Conservation (phyloP, 108 stramenopile genomes). For the Chaetoceros muelleri region DNA sequence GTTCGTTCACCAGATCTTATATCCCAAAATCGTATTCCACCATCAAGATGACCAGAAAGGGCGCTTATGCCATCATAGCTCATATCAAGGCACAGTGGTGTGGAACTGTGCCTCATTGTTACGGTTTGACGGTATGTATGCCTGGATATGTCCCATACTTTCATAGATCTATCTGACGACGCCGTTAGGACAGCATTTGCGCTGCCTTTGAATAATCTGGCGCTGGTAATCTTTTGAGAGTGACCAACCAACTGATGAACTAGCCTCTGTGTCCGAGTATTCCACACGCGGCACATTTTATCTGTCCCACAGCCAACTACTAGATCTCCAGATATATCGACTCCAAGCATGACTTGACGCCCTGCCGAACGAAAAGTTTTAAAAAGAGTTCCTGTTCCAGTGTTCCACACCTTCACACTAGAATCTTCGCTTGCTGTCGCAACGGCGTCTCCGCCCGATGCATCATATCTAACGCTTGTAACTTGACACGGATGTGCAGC, state of each 20-base stretch:
- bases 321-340: slow-evolving; percentile 54
- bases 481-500: slow-evolving; percentile 55
- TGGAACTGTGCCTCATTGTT: slow-evolving; percentile 65
- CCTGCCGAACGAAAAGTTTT: slow-evolving; percentile 44
- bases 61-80: slow-evolving; percentile 12
- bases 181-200: slow-evolving; percentile 66
- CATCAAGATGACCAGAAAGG: slow-evolving; percentile 69
- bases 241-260: slow-evolving; percentile 83
- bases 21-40: slow-evolving; percentile 71
- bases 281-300: slow-evolving; percentile 82
- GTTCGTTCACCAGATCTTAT: slow-evolving; percentile 43
- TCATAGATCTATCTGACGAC: slow-evolving; percentile 68
- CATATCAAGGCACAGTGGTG: slow-evolving; percentile 61
- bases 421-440: slow-evolving; percentile 60
- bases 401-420: slow-evolving; percentile 68
- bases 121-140: slow-evolving; percentile 64
- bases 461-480: slow-evolving; percentile 57
- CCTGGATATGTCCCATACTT: slow-evolving; percentile 76
- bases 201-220: slow-evolving; percentile 42
- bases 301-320: slow-evolving; percentile 65
- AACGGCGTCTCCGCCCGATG: slow-evolving; percentile 39
- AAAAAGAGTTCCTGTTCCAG: slow-evolving; percentile 44
- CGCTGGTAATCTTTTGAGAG: slow-evolving; percentile 66
- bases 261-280: slow-evolving; percentile 46
- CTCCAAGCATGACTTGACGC: slow-evolving; percentile 47